phyloP scores from a whole-genome alignment of 2,329 filamentous ascomycete genomes.

The Setomelanomma holmii region DNA sequence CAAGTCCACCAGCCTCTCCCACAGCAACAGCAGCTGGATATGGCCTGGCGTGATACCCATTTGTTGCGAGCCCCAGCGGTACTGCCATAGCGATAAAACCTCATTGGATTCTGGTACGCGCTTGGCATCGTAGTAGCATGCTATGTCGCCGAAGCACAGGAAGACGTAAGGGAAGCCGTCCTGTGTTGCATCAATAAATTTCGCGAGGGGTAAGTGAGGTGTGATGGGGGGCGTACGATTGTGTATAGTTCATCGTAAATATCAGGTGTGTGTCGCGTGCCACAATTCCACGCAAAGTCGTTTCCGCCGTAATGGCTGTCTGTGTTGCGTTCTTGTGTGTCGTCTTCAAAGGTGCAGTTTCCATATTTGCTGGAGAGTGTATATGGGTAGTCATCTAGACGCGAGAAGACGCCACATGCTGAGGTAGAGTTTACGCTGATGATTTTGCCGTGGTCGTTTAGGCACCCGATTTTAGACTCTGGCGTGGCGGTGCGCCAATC shows the following conservation, averaged over 20 bases:
- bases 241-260: conserved; percentile 42
- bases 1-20: conserved; percentile 33
- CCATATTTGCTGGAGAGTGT: conserved; percentile 34
- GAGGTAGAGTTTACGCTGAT: conserved; percentile 10
- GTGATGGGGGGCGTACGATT: conserved; percentile 31
- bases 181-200: conserved; percentile 10
- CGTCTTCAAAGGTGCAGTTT: conserved; percentile 43
- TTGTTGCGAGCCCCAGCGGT: conserved; percentile 41
- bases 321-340: conserved; percentile 33
- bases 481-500: conserved; percentile 35
- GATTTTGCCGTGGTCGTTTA: conserved; percentile 33
- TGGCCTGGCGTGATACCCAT: conserved; percentile 44
- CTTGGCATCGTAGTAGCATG: conserved; percentile 44
- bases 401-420: conserved; percentile 35
- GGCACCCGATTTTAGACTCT: conserved; percentile 35
- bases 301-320: conserved; percentile 36
- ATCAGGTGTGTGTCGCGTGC: conserved; percentile 13
- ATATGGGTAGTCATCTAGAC: conserved; percentile 31
- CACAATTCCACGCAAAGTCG: conserved; percentile 40
- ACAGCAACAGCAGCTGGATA: conserved; percentile 37
- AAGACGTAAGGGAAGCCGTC: conserved; percentile 40
- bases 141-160: conserved; percentile 43
- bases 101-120: conserved; percentile 24
- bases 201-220: no score
- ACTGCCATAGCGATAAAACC: conserved; percentile 37